Conservation (phyloP, 2,329 filamentous ascomycete species). For the Talaromyces sp. region DNA sequence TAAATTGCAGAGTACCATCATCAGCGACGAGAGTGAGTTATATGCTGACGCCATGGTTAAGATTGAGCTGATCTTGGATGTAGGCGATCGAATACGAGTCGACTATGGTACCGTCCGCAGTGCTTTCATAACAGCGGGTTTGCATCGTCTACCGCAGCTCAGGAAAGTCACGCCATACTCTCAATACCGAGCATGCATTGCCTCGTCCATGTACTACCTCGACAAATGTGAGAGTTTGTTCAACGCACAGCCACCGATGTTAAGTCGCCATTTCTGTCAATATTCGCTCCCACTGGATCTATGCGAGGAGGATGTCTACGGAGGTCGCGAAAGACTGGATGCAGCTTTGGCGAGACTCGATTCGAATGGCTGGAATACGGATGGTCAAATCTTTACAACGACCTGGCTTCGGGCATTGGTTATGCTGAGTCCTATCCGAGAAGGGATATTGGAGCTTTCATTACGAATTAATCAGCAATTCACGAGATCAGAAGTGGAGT, state of each 20-base stretch:
- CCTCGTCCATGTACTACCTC: conserved; percentile 2
- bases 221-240: conserved; percentile 6
- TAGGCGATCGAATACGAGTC: not conserved
- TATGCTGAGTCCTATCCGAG: conserved; percentile 9
- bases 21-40: conserved; percentile 1
- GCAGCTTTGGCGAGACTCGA: conserved; percentile 7
- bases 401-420: conserved; percentile 4
- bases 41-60: not conserved
- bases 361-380: conserved; percentile 10
- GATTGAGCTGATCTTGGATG: not conserved
- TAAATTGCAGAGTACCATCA: not conserved
- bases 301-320: conserved; percentile 1
- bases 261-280: conserved; percentile 2
- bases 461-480: not conserved
- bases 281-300: conserved; percentile 5
- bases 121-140: conserved; percentile 3
- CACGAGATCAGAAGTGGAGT: not conserved
- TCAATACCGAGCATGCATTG: conserved; percentile 4
- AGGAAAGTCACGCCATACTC: not conserved
- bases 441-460: conserved; percentile 12
- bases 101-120: not conserved
- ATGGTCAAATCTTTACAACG: not conserved
- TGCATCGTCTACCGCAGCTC: not conserved
- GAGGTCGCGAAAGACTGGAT: not conserved
- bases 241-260: not conserved